Evolutionary conservation across 1,139 yeast genomes (phyloP).

Genomic region (Magnusiomyces ingens): DNA sequence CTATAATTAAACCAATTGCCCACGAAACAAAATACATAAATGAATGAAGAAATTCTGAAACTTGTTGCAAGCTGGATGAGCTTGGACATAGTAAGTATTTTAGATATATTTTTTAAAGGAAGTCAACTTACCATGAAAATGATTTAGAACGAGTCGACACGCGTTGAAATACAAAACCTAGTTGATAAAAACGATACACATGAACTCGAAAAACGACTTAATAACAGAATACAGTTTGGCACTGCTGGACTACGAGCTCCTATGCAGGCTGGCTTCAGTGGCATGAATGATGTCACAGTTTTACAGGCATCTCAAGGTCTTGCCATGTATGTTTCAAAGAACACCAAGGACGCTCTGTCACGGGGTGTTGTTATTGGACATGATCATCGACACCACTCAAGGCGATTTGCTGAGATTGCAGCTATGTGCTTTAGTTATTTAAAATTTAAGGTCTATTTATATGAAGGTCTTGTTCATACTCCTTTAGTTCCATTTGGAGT

Average conservation of each 20-base stretch:
- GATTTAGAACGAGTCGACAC: slow-evolving; percentile 44
- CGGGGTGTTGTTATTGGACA: slow-evolving; percentile 73
- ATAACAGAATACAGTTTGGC: slow-evolving; percentile 64
- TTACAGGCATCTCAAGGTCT: slow-evolving; percentile 91
- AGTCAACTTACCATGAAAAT: background rate
- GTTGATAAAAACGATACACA: slow-evolving; percentile 36
- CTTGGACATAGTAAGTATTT: slow-evolving; percentile 13
- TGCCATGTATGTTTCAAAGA: slow-evolving; percentile 49
- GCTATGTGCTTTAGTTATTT: slow-evolving; percentile 64
- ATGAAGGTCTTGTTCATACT: slow-evolving; percentile 66
- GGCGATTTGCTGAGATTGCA: slow-evolving; percentile 69
- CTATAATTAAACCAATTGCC: too few species aligned
- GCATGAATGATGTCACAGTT: slow-evolving; percentile 87
- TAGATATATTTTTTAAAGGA: background rate
- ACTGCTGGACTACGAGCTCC: slow-evolving; percentile 85
- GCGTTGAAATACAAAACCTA: slow-evolving; percentile 49
- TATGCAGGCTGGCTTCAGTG: slow-evolving; percentile 86
- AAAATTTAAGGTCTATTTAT: slow-evolving; percentile 63
- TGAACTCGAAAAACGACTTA: slow-evolving; percentile 46
- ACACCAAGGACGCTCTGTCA: slow-evolving; percentile 29
- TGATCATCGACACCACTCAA: slow-evolving; percentile 82
- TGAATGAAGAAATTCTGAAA: background rate
- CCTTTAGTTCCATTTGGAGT: slow-evolving; percentile 91
- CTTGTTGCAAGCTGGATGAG: slow-evolving; percentile 10
- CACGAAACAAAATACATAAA: background rate